A percentile compares a stretch with the other conserved stretches of the same genome.
Evolutionary conservation across 805 yeast species (phyloP).

Genomic region (Hanseniaspora taiwanica): DNA sequence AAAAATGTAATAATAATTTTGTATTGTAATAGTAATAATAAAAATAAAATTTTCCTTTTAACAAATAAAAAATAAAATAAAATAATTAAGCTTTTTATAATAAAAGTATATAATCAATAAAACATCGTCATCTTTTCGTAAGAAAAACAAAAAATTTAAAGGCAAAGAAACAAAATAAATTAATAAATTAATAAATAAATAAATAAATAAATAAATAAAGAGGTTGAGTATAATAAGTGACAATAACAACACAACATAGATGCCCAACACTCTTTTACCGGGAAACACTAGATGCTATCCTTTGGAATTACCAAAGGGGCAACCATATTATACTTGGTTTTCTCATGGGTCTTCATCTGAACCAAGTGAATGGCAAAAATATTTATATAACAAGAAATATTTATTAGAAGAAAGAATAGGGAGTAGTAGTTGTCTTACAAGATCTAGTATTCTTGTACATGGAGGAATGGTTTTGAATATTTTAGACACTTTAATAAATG

Average conservation of each 20-base stretch:
- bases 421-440: slow-evolving; percentile 41
- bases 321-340: slow-evolving; percentile 8
- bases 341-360: slow-evolving; percentile 4
- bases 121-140: too few relatives aligned
- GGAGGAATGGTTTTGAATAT: slow-evolving; percentile 48
- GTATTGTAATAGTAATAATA: too few relatives aligned
- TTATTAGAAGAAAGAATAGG: slow-evolving; percentile 56
- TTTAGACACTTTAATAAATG: slow-evolving; percentile 25
- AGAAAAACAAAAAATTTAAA: too few relatives aligned
- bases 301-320: slow-evolving; percentile 38
- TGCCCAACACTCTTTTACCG: slow-evolving; percentile 52
- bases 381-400: slow-evolving; percentile 28
- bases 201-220: too few relatives aligned
- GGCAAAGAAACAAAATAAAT: too few relatives aligned
- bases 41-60: neutral
- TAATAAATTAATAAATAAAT: too few relatives aligned
- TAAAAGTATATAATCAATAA: too few relatives aligned
- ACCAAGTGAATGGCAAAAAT: slow-evolving; percentile 4
- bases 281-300: slow-evolving; percentile 49
- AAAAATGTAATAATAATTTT: neutral
- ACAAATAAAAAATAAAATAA: neutral
- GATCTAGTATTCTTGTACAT: slow-evolving; percentile 47
- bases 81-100: too few relatives aligned
- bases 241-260: too few relatives aligned
- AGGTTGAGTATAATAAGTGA: too few relatives aligned